These are phyloP conservation scores for Lepidium campestre DNA, from an alignment of 441 rosid species.

Conservation along the genomic window DNA sequence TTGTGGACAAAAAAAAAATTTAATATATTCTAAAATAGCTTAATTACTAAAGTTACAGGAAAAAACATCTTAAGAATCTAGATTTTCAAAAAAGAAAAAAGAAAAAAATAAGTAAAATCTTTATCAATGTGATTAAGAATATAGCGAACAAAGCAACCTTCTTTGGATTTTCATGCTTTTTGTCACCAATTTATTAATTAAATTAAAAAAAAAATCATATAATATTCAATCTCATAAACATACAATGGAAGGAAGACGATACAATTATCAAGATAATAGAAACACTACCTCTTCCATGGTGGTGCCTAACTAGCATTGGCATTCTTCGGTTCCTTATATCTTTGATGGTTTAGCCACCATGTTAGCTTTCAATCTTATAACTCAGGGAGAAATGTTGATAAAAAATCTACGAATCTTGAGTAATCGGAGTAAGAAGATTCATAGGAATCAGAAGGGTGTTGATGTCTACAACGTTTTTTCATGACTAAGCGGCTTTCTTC, in stretches of 20 bases:
- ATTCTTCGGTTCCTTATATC: conserved; percentile 51
- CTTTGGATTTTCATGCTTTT: conserved; percentile 62
- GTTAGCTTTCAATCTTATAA: conserved; percentile 36
- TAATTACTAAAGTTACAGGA: too few relatives aligned
- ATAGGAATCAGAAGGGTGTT: conserved; percentile 35
- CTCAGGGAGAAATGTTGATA: not conserved
- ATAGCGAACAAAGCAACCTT: conserved; percentile 44
- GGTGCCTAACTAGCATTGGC: conserved; percentile 60
- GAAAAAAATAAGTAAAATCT: too few relatives aligned
- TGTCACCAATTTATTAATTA: conserved; percentile 28
- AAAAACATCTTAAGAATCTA: too few relatives aligned
- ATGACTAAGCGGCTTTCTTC: too few relatives aligned
- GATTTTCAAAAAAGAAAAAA: too few relatives aligned
- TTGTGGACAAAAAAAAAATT: too few relatives aligned
- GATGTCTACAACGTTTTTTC: conserved; percentile 59
- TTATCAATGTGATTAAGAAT: not conserved
- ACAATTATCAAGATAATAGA: conserved; percentile 17
- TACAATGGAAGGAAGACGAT: conserved; percentile 39
- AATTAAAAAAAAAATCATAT: not conserved
- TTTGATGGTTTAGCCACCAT: conserved; percentile 92
- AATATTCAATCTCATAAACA: conserved; percentile 24
- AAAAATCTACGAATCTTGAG: conserved; percentile 40
- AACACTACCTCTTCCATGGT: conserved; percentile 8
- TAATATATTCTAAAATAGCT: too few relatives aligned
- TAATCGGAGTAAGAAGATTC: conserved; percentile 41